Conservation (phyloP, 768 basidiomycete species). For the Hericium coralloides region DNA sequence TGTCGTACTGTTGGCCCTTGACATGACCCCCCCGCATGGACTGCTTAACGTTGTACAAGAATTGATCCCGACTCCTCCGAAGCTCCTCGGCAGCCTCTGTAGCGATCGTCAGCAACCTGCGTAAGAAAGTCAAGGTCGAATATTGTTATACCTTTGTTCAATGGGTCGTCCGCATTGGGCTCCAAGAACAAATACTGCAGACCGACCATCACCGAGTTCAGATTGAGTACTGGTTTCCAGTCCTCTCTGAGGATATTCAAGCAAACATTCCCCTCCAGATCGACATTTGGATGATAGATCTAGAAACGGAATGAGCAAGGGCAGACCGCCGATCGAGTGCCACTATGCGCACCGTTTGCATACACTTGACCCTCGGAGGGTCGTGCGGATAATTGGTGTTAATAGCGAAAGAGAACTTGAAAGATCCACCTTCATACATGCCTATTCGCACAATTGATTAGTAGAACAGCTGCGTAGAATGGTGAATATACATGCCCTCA, state of each 20-base stretch:
- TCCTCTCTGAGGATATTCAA: slow-evolving; percentile 97
- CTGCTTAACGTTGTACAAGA: slow-evolving; percentile 74
- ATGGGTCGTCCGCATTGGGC: slow-evolving; percentile 95
- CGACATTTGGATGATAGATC: slow-evolving; percentile 99
- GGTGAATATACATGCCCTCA: slow-evolving; percentile 52
- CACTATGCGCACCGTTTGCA: slow-evolving; percentile 62
- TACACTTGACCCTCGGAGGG: slow-evolving; percentile 98
- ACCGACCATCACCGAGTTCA: slow-evolving; percentile 98
- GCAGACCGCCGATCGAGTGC: neutral
- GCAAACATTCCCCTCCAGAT: slow-evolving; percentile 97
- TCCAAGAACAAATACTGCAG: slow-evolving; percentile 97
- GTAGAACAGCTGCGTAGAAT: neutral
- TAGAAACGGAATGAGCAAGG: slow-evolving; percentile 22
- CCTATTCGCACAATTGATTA: slow-evolving; percentile 37
- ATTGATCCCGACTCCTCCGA: slow-evolving; percentile 78
- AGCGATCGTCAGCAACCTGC: neutral
- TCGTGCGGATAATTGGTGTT: slow-evolving; percentile 99
- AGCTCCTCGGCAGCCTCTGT: slow-evolving; percentile 95
- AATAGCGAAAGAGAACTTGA: slow-evolving; percentile 91
- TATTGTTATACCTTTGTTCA: slow-evolving; percentile 86
- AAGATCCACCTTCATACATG: slow-evolving; percentile 96
- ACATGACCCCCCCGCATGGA: slow-evolving; percentile 80
- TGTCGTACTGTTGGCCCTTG: slow-evolving; percentile 74
- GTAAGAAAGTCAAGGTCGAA: neutral
- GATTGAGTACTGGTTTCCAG: slow-evolving; percentile 98